phyloP scores from a whole-genome alignment of 2,329 filamentous ascomycete genomes.

The Aspergillus neotritici region DNA sequence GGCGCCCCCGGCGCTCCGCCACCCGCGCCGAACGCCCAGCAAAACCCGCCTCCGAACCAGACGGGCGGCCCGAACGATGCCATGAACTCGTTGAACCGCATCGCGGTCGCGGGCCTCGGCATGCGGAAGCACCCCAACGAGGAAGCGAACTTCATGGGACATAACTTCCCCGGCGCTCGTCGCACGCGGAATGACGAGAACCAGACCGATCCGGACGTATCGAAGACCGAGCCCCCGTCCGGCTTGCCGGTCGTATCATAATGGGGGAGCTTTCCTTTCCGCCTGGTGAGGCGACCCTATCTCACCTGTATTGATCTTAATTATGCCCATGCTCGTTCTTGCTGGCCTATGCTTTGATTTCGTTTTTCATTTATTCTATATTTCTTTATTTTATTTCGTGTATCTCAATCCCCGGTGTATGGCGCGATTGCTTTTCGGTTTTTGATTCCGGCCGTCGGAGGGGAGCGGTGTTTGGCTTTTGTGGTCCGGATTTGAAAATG shows the following conservation, averaged over 20 bases:
- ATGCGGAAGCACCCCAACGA: slow-evolving; percentile 40
- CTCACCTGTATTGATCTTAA: neutral
- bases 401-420: slow-evolving; percentile 12
- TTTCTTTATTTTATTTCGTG: slow-evolving; percentile 1
- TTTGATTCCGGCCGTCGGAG: slow-evolving; percentile 12
- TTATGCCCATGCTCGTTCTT: neutral
- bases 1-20: slow-evolving; percentile 17
- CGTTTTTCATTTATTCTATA: slow-evolving; percentile 1
- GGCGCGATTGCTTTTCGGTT: slow-evolving; percentile 13
- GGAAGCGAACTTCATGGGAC: slow-evolving; percentile 31
- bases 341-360: slow-evolving; percentile 1
- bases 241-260: slow-evolving; percentile 25
- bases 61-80: slow-evolving; percentile 29
- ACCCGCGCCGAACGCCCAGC: slow-evolving; percentile 19
- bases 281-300: slow-evolving; percentile 1
- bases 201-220: slow-evolving; percentile 20
- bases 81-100: slow-evolving; percentile 39
- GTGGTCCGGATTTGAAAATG: slow-evolving; percentile 6
- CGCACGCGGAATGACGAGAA: slow-evolving; percentile 28
- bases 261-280: no score
- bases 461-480: slow-evolving; percentile 17
- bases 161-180: slow-evolving; percentile 26
- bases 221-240: slow-evolving; percentile 26
- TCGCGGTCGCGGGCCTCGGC: slow-evolving; percentile 39
- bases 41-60: slow-evolving; percentile 26